Percentiles rank a stretch among this genome's conserved stretches.
Evolutionary conservation across 1,284 basidiomycete species (phyloP).

Genomic region (Marasmius oreades): DNA sequence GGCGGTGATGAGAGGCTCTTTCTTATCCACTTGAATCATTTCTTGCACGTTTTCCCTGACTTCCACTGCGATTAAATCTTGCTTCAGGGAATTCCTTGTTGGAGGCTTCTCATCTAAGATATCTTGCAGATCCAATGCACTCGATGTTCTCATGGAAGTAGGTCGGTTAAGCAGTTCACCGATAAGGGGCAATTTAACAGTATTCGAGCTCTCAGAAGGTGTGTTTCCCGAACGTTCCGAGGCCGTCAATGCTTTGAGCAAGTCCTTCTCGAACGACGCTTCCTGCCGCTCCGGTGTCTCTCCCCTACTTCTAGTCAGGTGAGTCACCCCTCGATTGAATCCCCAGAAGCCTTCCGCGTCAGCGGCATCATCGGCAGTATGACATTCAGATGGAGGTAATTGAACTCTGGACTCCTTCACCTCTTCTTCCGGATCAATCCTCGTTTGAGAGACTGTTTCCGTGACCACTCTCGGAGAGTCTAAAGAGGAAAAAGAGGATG

Average conservation of each 20-base stretch:
- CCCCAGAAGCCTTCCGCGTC: not conserved
- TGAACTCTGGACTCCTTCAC: not conserved
- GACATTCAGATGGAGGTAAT: not conserved
- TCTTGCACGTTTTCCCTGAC: not conserved
- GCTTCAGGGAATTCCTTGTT: not conserved
- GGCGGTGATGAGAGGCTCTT: not conserved
- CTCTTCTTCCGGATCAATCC: not conserved
- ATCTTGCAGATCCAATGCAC: not conserved
- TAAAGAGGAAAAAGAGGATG: not conserved
- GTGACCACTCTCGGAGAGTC: not conserved
- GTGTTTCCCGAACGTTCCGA: not conserved
- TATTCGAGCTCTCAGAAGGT: not conserved
- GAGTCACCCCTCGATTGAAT: not conserved
- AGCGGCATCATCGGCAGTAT: too few species aligned
- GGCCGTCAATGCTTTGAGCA: not conserved
- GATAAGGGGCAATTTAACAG: not conserved
- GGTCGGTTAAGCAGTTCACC: conserved; percentile 1
- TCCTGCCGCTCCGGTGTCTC: not conserved
- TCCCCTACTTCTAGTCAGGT: too few species aligned
- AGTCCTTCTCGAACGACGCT: conserved; percentile 1
- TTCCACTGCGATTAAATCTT: not conserved
- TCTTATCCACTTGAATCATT: not conserved
- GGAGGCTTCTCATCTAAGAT: not conserved
- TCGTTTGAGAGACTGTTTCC: not conserved
- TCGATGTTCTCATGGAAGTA: not conserved